Percentiles rank a stretch among this genome's conserved stretches.
phyloP scores from a whole-genome alignment of 1,284 basidiomycete genomes.

The Ustilago xerochloae region DNA sequence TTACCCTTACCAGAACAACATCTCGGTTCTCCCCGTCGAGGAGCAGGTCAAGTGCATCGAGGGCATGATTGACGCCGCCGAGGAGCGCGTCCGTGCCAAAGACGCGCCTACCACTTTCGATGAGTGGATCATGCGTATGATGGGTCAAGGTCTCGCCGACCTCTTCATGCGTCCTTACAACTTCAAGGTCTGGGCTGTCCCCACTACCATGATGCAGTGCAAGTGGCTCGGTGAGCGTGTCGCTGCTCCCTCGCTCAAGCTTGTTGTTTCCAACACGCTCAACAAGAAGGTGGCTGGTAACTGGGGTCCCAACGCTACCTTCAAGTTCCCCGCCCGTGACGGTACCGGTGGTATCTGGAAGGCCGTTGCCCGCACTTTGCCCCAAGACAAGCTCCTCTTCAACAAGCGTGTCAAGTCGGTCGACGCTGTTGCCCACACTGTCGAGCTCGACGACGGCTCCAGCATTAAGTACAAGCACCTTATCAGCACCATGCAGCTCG shows the following conservation, averaged over 20 bases:
- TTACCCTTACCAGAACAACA: slow-evolving; percentile 72
- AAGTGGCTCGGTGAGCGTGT: slow-evolving; percentile 74
- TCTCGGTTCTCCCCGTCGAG: slow-evolving; percentile 71
- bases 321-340: slow-evolving; percentile 72
- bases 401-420: slow-evolving; percentile 69
- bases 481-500: slow-evolving; percentile 71
- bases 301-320: slow-evolving; percentile 73
- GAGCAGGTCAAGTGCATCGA: slow-evolving; percentile 72
- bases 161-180: slow-evolving; percentile 73
- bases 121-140: slow-evolving; percentile 72
- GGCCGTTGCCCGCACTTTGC: slow-evolving; percentile 71
- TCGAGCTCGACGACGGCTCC: slow-evolving; percentile 69
- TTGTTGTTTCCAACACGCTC: slow-evolving; percentile 71
- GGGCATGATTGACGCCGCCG: slow-evolving; percentile 71
- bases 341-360: slow-evolving; percentile 74
- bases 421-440: slow-evolving; percentile 69
- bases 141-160: slow-evolving; percentile 71
- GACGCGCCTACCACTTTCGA: slow-evolving; percentile 70
- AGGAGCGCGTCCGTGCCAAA: slow-evolving; percentile 66
- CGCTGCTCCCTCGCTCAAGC: slow-evolving; percentile 72
- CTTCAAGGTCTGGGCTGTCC: slow-evolving; percentile 73
- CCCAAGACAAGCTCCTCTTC: slow-evolving; percentile 69
- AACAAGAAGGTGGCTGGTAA: slow-evolving; percentile 72
- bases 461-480: slow-evolving; percentile 70
- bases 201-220: slow-evolving; percentile 72